Evolutionary conservation across 345 rosid species (phyloP).

Genomic region (Draba incana): DNA sequence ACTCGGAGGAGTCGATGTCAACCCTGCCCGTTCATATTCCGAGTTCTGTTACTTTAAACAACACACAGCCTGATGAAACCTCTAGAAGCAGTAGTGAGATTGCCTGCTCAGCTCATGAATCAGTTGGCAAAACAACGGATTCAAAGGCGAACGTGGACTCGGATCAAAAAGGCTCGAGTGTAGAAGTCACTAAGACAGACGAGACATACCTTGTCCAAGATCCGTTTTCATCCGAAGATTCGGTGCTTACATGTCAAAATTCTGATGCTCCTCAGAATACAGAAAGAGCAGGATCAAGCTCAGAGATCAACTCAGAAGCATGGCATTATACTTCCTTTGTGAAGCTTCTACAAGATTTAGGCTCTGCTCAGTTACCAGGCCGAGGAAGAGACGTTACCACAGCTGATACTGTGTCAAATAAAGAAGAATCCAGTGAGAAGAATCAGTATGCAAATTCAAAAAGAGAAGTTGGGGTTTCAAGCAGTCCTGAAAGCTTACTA

Average conservation of each 20-base stretch:
- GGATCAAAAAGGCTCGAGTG: slow-evolving; percentile 39
- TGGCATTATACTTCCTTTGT: slow-evolving; percentile 48
- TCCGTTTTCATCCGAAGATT: slow-evolving; percentile 57
- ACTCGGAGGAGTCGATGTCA: slow-evolving; percentile 54
- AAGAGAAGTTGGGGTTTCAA: slow-evolving; percentile 35
- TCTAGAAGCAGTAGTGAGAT: slow-evolving; percentile 47
- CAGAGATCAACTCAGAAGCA: slow-evolving; percentile 51
- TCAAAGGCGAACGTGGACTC: slow-evolving; percentile 39
- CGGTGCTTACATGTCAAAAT: slow-evolving; percentile 56
- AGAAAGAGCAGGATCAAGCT: slow-evolving; percentile 59
- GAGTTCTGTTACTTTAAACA: slow-evolving; percentile 49
- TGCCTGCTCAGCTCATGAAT: slow-evolving; percentile 45
- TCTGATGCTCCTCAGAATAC: slow-evolving; percentile 50
- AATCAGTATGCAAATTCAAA: slow-evolving; percentile 28
- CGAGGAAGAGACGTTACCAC: slow-evolving; percentile 36
- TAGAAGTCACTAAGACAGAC: slow-evolving; percentile 34
- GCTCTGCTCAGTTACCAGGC: slow-evolving; percentile 40
- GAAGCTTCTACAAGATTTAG: slow-evolving; percentile 63
- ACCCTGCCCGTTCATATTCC: slow-evolving; percentile 49
- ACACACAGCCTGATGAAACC: slow-evolving; percentile 41
- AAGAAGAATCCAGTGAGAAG: slow-evolving; percentile 32
- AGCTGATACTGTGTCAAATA: slow-evolving; percentile 37
- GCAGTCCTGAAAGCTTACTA: slow-evolving; percentile 40
- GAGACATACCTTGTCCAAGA: slow-evolving; percentile 31
- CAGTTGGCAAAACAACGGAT: slow-evolving; percentile 38